Evolutionary conservation across 139 green algal genomes (phyloP), one percentile per base, ranked within the genome.

Genomic region (Axilococcus clingmanii): DNA sequence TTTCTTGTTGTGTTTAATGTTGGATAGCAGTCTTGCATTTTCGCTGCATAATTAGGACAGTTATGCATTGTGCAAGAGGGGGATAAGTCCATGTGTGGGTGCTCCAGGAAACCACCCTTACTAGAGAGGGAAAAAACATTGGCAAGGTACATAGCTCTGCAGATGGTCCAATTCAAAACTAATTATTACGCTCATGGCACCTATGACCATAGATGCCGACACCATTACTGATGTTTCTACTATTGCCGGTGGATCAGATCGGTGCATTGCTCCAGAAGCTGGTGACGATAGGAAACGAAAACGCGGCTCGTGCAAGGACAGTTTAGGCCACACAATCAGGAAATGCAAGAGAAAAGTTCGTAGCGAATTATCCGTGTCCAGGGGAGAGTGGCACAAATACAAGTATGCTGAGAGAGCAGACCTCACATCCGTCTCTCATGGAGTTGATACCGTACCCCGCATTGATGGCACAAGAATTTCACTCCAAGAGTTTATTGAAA

Each of bases 351-450:
- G 86, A 2, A 70, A 66, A 2, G 82, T 74, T 7, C 54, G 86
- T 15, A 83, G 66, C 33, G 84, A 94, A 63, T 69, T 95, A 1
- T 81, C 65, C 38, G 75, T 93, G 0, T 76, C 61, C 33, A 55
- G 59, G 8, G 83, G 86, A 9, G 85, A 91, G 16, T 95, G 86
- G 83, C 36, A 52, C 7, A 65, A 59, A 42, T 63, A 83, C 47
- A 52, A 51, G 15, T 81, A 79, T 51, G 74, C 76, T 4, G 5
- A 64, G 16, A 4, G 22, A 14, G 37, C 44, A 11, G 19, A 57
- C 17, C 45, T 83, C 5, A 46, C 76, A 22, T 68, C 52, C 9
- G 72, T 51, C 16, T 52, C 62, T 0, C 60, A 56, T 16, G 12
- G 91, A 3, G 23, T 53, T 4, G 82, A 93, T 43, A 31, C 46